Base-by-base conservation (phyloP, 306 rosid genomes). In the Pyrus bretschneideri region DNA sequence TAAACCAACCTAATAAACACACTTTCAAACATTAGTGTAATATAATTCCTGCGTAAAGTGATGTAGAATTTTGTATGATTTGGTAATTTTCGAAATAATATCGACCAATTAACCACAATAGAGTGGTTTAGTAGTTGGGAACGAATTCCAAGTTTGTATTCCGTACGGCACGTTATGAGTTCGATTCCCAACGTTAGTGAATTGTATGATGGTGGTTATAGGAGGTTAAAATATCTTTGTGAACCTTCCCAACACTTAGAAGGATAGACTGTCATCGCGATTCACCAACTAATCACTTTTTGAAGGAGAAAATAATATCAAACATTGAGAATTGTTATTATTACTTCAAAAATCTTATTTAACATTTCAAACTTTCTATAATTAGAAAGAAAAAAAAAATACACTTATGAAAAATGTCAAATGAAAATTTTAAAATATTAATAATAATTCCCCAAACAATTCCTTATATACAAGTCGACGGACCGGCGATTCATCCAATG, bases 401-500 rank as follows among this genome's bases (percentile, higher is more conserved):
- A 25, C 27, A 25, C 27, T 25, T 25, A 1, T 25, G 2, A 25
- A 1, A 25, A 25, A 1, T 25, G 27, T 25, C 1, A 25, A 25
- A 25, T 25, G 2, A 25, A 25, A 25, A 25, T 25, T 25, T 25
- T 25, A 25, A 25, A 25, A 25, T 25, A 1, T 25, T 25, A 25
- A 25, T 25, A 25, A 25, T 25, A 25, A 25, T 25, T 25, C 27
- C 27, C 27, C 27, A 25, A 25, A 35, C 17, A 66, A 21, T 35
- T 19, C 67, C 19, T 14, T 61, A 8, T 17, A 18, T 8, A 4
- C 18, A 70, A 73, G 44, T 70, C 14, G 65, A 38, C 54, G 79
- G 82, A 64, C 88, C 89, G 96, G 81, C 93, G 85, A 82, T 70
- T 63, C 71, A 79, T 73, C 88, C 78, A 75, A 67, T 77, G 55